phyloP scores from a whole-genome alignment of 495 filamentous ascomycete genomes.

The Evernia prunastri region DNA sequence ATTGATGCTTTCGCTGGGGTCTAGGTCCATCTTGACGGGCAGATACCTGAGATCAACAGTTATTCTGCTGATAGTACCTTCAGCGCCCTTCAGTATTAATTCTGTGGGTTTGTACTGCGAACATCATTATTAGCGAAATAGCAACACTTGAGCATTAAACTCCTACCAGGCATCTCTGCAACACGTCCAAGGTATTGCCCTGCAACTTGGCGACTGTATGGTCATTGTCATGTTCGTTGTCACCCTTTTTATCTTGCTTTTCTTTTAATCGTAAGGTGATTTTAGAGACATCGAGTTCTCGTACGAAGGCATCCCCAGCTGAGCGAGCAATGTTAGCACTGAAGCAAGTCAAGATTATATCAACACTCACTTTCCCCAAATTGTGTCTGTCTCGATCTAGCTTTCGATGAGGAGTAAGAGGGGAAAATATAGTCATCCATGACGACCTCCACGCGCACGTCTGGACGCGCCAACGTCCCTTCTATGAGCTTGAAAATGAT shows the following conservation, averaged over 20 bases:
- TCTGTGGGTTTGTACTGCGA: constrained; percentile 77
- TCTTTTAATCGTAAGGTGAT: constrained; percentile 80
- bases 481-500: constrained; percentile 93
- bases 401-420: constrained; percentile 71
- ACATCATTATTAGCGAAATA: constrained; percentile 23
- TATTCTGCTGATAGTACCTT: constrained; percentile 72
- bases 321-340: constrained; percentile 14
- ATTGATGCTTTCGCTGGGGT: constrained; percentile 94
- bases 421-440: constrained; percentile 96
- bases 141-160: not conserved
- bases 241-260: constrained; percentile 65
- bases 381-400: constrained; percentile 55
- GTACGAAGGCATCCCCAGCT: constrained; percentile 90
- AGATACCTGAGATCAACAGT: constrained; percentile 91
- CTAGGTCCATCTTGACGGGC: constrained; percentile 85
- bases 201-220: constrained; percentile 73
- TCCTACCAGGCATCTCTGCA: constrained; percentile 78
- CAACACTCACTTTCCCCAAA: constrained; percentile 67
- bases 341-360: not conserved
- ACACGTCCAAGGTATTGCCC: constrained; percentile 75
- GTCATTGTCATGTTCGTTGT: constrained; percentile 55
- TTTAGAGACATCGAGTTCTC: constrained; percentile 90
- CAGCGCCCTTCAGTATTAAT: constrained; percentile 64
- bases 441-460: constrained; percentile 76
- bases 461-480: constrained; percentile 65